Percentiles rank a stretch among this genome's conserved stretches.
Conservation (phyloP, 2,329 filamentous ascomycete genomes). For the Diaporthe sp. region DNA sequence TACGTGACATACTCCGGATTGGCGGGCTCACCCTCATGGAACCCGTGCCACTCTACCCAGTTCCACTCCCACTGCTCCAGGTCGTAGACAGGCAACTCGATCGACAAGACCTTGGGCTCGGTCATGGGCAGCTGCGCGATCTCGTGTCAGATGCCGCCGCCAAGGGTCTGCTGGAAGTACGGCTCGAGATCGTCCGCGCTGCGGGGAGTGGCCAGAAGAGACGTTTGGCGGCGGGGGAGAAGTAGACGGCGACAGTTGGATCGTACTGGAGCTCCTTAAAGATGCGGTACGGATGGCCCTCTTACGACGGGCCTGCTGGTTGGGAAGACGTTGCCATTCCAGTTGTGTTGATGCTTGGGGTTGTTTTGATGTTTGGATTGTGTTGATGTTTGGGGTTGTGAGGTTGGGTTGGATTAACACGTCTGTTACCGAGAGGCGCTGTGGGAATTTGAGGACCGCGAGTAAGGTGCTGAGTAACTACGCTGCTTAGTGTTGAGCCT, state of each 20-base stretch:
- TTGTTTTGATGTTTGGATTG: no score
- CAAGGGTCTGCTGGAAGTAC: slow-evolving; percentile 44
- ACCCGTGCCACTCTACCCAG: slow-evolving; percentile 46
- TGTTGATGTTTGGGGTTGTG: no score
- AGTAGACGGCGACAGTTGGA: slow-evolving; percentile 34
- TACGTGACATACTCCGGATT: slow-evolving; percentile 43
- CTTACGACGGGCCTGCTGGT: background rate
- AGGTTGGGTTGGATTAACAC: no score
- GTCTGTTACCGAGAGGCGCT: no score
- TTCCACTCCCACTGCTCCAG: slow-evolving; percentile 46
- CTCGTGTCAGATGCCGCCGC: slow-evolving; percentile 46
- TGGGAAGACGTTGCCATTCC: background rate
- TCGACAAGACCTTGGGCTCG: slow-evolving; percentile 49
- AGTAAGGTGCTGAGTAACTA: no score
- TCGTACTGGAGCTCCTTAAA: slow-evolving; percentile 43
- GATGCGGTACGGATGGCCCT: slow-evolving; percentile 42
- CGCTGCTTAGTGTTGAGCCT: background rate
- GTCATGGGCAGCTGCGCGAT: slow-evolving; percentile 48
- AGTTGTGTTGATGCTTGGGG: slow-evolving; percentile 2
- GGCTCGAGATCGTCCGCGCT: slow-evolving; percentile 45
- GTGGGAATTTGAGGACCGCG: no score
- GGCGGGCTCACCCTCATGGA: slow-evolving; percentile 37
- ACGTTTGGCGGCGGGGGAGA: slow-evolving; percentile 43
- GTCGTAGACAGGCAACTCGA: slow-evolving; percentile 44
- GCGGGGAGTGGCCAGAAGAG: slow-evolving; percentile 44